Conservation (phyloP, 331 rosid species). For the Rhamnella rubrinervis region DNA sequence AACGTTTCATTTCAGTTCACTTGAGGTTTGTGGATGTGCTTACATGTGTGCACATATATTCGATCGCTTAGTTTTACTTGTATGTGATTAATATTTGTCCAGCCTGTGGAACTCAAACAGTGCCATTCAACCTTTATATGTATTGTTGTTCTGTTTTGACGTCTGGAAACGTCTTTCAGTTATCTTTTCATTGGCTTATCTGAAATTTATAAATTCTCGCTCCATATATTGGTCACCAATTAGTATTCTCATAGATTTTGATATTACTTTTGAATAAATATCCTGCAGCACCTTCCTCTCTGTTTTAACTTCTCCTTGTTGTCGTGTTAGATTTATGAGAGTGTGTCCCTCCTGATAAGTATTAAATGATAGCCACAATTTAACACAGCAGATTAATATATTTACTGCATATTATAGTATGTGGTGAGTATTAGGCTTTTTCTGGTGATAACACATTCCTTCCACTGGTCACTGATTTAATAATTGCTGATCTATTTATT, state of each 20-base stretch:
- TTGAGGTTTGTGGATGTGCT: slow-evolving; percentile 59
- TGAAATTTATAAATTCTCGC: background rate
- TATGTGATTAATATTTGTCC: background rate
- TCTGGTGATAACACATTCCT: too few relatives aligned
- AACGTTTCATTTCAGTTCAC: slow-evolving; percentile 82
- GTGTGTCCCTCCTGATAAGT: too few relatives aligned
- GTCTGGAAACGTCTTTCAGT: background rate
- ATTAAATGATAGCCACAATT: background rate
- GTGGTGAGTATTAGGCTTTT: too few relatives aligned
- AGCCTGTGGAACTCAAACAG: background rate
- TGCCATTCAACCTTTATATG: background rate
- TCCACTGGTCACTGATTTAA: too few relatives aligned
- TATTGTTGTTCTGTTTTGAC: background rate
- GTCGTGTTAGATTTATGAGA: background rate
- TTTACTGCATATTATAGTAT: too few relatives aligned
- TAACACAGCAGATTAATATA: background rate
- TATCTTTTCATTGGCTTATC: background rate
- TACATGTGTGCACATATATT: background rate
- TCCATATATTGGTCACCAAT: background rate
- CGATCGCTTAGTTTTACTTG: background rate
- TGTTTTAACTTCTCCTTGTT: background rate
- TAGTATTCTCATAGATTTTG: background rate
- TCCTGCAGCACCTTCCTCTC: background rate
- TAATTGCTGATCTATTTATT: too few relatives aligned
- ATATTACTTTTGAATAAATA: background rate